Base-by-base conservation (phyloP, 805 yeast species). In the Wickerhamiella spandovensis region DNA sequence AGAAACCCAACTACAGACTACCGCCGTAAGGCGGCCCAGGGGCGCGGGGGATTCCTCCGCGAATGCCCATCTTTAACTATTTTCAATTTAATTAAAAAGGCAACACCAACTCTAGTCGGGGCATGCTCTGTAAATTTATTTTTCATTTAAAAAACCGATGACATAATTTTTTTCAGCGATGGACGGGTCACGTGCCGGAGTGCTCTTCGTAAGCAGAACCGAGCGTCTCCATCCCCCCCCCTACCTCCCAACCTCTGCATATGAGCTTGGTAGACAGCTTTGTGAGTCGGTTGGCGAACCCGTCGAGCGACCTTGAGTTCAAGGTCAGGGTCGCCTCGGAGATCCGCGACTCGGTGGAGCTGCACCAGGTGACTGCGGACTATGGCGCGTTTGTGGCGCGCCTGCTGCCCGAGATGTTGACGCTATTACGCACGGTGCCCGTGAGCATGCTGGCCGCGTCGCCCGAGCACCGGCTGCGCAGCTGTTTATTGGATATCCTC, bases 271-370 rank as follows among this genome's bases (percentile, higher is more conserved):
- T 56, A 17, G 61, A 58, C 38, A 58, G 56, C 42, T 59, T 53
- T 44, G 57, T 53, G 21, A 47, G 56, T 28, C 57, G 57, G 41
- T 48, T 59, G 44, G 55, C 58, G 35, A 61, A 59, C 52, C 48
- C 61, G 24, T 42, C 50, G 21, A 49, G 70, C 46, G 89, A 82
- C 61, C 72, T 73, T 55, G 75, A 76, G 54, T 68, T 76, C 10
- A 80, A 79, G 56, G 82, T 84, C 54, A 71, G 88, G 0, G 76
- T 79, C 7, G 75, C 87, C 42, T 79, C 88, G 4, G 97, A 90
- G 64, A 70, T 90, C 44, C 76, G 92, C 53, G 97, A 90, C 65
- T 77, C 87, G 64, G 74, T 88, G 42, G 97, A 90, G 62, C 76
- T 87, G 2, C 83, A 84, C 65, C 82, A 82, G 54, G 83, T 86